These are phyloP conservation scores for Colletotrichum cuscutae DNA, from an alignment of 2,329 filamentous ascomycete genomes.

Conservation along the genomic window DNA sequence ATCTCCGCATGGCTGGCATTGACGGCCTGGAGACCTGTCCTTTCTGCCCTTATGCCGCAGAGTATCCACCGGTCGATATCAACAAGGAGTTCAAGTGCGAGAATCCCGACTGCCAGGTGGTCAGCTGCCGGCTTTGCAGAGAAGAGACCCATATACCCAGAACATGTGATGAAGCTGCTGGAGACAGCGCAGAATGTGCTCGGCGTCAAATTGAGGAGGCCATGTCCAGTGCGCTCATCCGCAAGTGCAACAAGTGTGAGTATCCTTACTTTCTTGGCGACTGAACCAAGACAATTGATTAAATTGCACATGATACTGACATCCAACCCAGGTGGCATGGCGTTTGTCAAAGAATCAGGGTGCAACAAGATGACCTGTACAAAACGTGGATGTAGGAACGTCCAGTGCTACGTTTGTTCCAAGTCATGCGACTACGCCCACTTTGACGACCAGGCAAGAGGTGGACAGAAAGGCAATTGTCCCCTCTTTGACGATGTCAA, in stretches of 20 bases:
- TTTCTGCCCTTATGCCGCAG: conserved; percentile 84
- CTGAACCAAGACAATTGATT: not conserved
- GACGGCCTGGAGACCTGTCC: conserved; percentile 81
- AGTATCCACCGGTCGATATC: conserved; percentile 73
- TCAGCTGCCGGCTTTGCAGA: conserved; percentile 76
- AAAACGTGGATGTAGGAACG: conserved; percentile 58
- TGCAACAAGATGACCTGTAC: conserved; percentile 88
- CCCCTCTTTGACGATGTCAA: conserved; percentile 74
- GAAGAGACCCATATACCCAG: conserved; percentile 76
- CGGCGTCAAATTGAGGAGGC: conserved; percentile 83
- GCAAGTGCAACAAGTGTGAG: conserved; percentile 75
- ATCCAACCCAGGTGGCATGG: conserved; percentile 62
- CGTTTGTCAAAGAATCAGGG: conserved; percentile 81
- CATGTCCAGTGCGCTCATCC: conserved; percentile 82
- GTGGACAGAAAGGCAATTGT: conserved; percentile 66
- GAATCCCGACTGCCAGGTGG: conserved; percentile 70
- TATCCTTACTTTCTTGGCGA: not conserved
- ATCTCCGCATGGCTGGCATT: conserved; percentile 75
- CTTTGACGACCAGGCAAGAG: conserved; percentile 66
- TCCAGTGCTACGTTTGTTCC: conserved; percentile 79
- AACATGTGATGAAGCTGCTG: conserved; percentile 74
- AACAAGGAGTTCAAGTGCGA: conserved; percentile 81
- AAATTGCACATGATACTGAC: conserved; percentile 27
- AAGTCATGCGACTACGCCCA: conserved; percentile 75
- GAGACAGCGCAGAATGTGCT: conserved; percentile 67